These are phyloP conservation scores for Penicillium coffeae DNA, from an alignment of 495 filamentous ascomycete genomes.

Conservation along the genomic window DNA sequence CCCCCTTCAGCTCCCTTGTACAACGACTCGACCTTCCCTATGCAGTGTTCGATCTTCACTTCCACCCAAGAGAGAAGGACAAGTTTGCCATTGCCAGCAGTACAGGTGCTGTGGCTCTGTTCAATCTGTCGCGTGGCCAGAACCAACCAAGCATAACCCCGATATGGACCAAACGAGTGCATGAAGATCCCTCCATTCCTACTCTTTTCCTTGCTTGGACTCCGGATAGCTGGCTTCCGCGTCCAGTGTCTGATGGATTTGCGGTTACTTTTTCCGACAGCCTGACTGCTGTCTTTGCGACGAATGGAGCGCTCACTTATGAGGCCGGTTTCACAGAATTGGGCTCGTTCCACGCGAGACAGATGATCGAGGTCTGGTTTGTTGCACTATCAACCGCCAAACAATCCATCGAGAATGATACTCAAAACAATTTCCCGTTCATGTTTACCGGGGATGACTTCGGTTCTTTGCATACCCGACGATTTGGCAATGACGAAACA, in stretches of 20 bases:
- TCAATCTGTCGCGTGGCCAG: slow-evolving; percentile 30
- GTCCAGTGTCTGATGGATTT: slow-evolving; percentile 39
- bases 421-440: slow-evolving; percentile 17
- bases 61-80: slow-evolving; percentile 55
- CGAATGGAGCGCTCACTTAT: slow-evolving; percentile 11
- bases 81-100: slow-evolving; percentile 70
- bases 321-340: slow-evolving; percentile 17
- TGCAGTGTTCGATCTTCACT: slow-evolving; percentile 83
- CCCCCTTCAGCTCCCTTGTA: slow-evolving; percentile 26
- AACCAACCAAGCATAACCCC: slow-evolving; percentile 22
- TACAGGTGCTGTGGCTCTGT: slow-evolving; percentile 64
- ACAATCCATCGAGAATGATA: neutral
- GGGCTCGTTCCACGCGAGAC: slow-evolving; percentile 29
- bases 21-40: slow-evolving; percentile 53
- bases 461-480: slow-evolving; percentile 30
- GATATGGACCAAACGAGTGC: slow-evolving; percentile 34
- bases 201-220: slow-evolving; percentile 72
- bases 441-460: slow-evolving; percentile 40
- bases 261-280: slow-evolving; percentile 71
- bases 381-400: slow-evolving; percentile 31
- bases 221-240: slow-evolving; percentile 43
- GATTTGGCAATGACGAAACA: slow-evolving; percentile 20
- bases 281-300: slow-evolving; percentile 48
- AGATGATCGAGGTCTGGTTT: slow-evolving; percentile 46
- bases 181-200: slow-evolving; percentile 52